Conservation (phyloP, 73 alveolate genomes). For the Loxodes magnus region DNA sequence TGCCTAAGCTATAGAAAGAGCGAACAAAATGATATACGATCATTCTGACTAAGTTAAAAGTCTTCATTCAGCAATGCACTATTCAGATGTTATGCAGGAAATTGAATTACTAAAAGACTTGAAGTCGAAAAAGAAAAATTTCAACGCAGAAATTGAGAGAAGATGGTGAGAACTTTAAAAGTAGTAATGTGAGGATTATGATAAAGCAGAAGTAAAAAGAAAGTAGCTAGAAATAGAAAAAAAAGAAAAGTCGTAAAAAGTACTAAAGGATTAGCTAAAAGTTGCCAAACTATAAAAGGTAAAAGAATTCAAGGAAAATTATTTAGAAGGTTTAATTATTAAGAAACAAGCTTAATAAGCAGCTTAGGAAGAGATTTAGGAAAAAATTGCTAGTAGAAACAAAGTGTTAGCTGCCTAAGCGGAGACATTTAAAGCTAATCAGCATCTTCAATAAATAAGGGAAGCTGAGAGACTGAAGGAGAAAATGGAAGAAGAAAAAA, state of each 20-base stretch:
- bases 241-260: slow-evolving; percentile 44
- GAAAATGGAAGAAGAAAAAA: slow-evolving; percentile 53
- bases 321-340: slow-evolving; percentile 62
- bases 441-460: slow-evolving; percentile 18
- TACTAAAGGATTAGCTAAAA: slow-evolving; percentile 53
- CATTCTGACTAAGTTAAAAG: slow-evolving; percentile 72
- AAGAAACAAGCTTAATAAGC: slow-evolving; percentile 52
- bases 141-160: slow-evolving; percentile 43
- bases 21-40: slow-evolving; percentile 60
- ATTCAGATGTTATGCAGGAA: slow-evolving; percentile 68
- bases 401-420: slow-evolving; percentile 17
- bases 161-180: slow-evolving; percentile 50
- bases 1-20: slow-evolving; percentile 49
- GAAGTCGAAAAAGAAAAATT: slow-evolving; percentile 35
- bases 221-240: slow-evolving; percentile 38
- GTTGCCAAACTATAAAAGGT: slow-evolving; percentile 46
- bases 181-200: slow-evolving; percentile 57
- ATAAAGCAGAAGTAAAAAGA: slow-evolving; percentile 29
- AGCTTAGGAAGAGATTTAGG: slow-evolving; percentile 42
- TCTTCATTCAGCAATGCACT: slow-evolving; percentile 55
- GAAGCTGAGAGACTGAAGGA: slow-evolving; percentile 49
- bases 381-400: slow-evolving; percentile 40
- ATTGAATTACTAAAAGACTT: slow-evolving; percentile 49
- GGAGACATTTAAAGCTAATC: slow-evolving; percentile 39
- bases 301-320: slow-evolving; percentile 56